These are phyloP conservation scores for Oryza officinalis DNA, from an alignment of 176 grass and related monocot species.

Conservation along the genomic window DNA sequence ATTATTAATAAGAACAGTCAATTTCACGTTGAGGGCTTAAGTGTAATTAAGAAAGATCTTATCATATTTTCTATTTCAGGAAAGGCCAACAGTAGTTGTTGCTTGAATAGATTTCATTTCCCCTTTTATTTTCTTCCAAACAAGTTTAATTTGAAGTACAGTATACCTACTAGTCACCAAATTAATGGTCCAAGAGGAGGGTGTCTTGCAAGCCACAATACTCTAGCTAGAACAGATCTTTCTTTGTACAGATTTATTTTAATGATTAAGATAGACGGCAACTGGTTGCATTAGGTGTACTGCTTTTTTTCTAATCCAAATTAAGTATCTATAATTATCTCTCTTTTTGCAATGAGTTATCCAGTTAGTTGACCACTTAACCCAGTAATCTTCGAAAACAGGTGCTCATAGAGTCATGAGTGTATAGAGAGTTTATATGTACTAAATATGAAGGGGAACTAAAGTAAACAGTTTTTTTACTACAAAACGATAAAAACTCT, in stretches of 20 bases:
- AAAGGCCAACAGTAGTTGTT: neutral
- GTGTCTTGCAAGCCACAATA: slow-evolving; percentile 42
- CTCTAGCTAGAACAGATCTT: slow-evolving; percentile 21
- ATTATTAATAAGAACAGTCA: neutral
- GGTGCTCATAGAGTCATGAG: neutral
- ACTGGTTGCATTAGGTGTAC: slow-evolving; percentile 30
- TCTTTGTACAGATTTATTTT: slow-evolving; percentile 21
- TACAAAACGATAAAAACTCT: neutral
- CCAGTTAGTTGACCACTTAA: slow-evolving; percentile 20
- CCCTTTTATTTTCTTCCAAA: neutral
- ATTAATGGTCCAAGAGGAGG: slow-evolving; percentile 39
- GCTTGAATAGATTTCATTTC: neutral
- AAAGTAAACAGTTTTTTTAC: neutral
- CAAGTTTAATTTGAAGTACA: neutral
- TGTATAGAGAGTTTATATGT: neutral
- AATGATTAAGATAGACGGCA: slow-evolving; percentile 29
- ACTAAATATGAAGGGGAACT: neutral
- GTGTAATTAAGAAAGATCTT: neutral
- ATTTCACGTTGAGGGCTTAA: slow-evolving; percentile 9
- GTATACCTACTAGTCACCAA: slow-evolving; percentile 34
- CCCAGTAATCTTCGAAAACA: slow-evolving; percentile 16
- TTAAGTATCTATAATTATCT: neutral
- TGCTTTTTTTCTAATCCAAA: slow-evolving; percentile 17
- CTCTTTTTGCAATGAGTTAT: neutral
- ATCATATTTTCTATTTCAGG: slow-evolving; percentile 8